Evolutionary conservation across 2,329 filamentous ascomycete species (phyloP).

Genomic region (Akanthomyces lecanii): DNA sequence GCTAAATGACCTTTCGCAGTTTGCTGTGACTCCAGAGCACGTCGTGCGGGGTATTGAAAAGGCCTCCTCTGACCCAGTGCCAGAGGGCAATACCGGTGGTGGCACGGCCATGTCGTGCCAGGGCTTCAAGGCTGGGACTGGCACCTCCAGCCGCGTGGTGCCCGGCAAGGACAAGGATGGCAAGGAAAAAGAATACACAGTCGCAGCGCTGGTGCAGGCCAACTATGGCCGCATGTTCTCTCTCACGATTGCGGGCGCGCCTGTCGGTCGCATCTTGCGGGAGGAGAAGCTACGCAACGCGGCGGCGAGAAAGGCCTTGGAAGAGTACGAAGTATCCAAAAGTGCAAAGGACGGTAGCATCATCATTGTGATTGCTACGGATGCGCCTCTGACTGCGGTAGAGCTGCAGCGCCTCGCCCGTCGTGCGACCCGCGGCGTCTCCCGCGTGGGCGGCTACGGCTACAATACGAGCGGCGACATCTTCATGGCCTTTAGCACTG

Average conservation of each 20-base stretch:
- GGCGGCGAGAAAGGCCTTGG: conserved; percentile 10
- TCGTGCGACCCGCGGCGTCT: conserved; percentile 54
- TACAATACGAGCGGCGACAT: conserved; percentile 58
- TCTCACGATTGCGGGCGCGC: conserved; percentile 53
- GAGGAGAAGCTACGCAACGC: conserved; percentile 12
- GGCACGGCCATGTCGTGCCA: conserved; percentile 62
- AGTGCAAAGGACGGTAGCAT: conserved; percentile 57
- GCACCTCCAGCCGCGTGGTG: conserved; percentile 47
- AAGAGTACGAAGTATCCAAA: conserved; percentile 31
- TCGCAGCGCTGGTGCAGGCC: conserved; percentile 55
- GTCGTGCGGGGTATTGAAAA: conserved; percentile 49
- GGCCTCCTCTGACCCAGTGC: conserved; percentile 45
- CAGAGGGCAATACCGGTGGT: conserved; percentile 57
- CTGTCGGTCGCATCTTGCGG: conserved; percentile 50
- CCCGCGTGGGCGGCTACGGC: conserved; percentile 53
- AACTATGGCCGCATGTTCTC: conserved; percentile 56
- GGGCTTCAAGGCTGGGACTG: conserved; percentile 60
- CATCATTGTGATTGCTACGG: conserved; percentile 55
- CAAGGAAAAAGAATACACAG: conserved; percentile 42
- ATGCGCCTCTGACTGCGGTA: conserved; percentile 51
- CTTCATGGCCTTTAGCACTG: conserved; percentile 59
- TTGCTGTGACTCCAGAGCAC: conserved; percentile 47
- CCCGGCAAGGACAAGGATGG: conserved; percentile 29
- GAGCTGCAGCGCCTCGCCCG: conserved; percentile 54
- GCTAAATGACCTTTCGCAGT: conserved; percentile 50